Conservation (phyloP, 352 stramenopile genomes). For the Globisporangium megalacanthum region DNA sequence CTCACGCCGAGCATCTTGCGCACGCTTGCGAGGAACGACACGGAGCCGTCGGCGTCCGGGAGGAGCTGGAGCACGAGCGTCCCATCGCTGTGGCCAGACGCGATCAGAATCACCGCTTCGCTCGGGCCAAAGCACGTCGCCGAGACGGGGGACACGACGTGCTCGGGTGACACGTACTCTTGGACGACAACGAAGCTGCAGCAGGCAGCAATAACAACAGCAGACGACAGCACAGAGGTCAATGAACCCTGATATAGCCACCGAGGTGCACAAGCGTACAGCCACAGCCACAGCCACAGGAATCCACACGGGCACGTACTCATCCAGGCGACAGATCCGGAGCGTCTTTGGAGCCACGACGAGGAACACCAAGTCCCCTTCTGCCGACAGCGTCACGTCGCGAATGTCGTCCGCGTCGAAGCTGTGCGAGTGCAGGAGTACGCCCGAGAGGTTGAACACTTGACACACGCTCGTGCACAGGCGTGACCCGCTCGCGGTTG, state of each 20-base stretch:
- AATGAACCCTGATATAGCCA: background rate
- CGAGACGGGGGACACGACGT: slow-evolving; percentile 41
- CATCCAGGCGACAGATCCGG: slow-evolving; percentile 69
- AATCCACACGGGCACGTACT: slow-evolving; percentile 42
- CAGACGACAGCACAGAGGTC: background rate
- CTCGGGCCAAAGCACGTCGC: slow-evolving; percentile 59
- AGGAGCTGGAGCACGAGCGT: slow-evolving; percentile 76
- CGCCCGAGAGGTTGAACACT: slow-evolving; percentile 67
- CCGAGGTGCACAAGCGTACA: background rate
- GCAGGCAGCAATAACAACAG: slow-evolving; percentile 10
- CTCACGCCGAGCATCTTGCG: slow-evolving; percentile 70
- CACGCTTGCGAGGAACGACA: slow-evolving; percentile 72
- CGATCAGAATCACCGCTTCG: slow-evolving; percentile 71
- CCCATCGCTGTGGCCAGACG: slow-evolving; percentile 63
- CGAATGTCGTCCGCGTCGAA: slow-evolving; percentile 42
- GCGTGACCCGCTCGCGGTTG: background rate
- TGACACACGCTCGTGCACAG: slow-evolving; percentile 32
- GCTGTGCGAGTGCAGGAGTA: slow-evolving; percentile 38
- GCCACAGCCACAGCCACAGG: background rate
- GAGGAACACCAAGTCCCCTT: slow-evolving; percentile 72
- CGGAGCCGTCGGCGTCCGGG: slow-evolving; percentile 67
- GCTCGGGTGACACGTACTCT: slow-evolving; percentile 42
- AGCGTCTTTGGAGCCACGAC: slow-evolving; percentile 41
- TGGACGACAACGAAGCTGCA: slow-evolving; percentile 65
- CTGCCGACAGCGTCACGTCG: slow-evolving; percentile 49